These are phyloP conservation scores for Ceratobasidium sp. DNA, from an alignment of 1,284 basidiomycete genomes.

Conservation along the genomic window DNA sequence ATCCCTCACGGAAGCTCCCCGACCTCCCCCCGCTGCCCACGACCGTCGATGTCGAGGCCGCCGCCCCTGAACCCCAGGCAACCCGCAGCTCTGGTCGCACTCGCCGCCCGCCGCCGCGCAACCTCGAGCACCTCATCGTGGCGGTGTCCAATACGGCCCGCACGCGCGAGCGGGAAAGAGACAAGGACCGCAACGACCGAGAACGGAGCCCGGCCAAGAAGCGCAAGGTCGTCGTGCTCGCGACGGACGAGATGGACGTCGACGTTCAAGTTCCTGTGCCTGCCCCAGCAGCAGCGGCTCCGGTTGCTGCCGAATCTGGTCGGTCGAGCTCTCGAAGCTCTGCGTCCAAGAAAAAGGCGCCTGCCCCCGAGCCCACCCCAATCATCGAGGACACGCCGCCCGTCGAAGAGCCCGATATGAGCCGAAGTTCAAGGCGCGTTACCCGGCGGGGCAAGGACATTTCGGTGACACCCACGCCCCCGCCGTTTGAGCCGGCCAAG, in stretches of 20 bases:
- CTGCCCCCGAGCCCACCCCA: background rate
- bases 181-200: slow-evolving; percentile 31
- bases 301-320: slow-evolving; percentile 14
- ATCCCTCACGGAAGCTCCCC: slow-evolving; percentile 22
- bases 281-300: background rate
- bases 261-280: slow-evolving; percentile 1
- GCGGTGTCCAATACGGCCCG: slow-evolving; percentile 35
- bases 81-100: slow-evolving; percentile 37
- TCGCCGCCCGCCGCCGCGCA: slow-evolving; percentile 33
- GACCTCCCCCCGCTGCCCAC: slow-evolving; percentile 26
- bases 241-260: slow-evolving; percentile 28
- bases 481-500: slow-evolving; percentile 4
- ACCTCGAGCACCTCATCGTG: slow-evolving; percentile 39
- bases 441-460: slow-evolving; percentile 26
- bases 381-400: slow-evolving; percentile 13
- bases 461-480: slow-evolving; percentile 29
- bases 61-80: slow-evolving; percentile 17
- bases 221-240: slow-evolving; percentile 35
- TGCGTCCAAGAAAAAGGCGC: slow-evolving; percentile 20
- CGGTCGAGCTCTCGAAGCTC: slow-evolving; percentile 12
- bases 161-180: slow-evolving; percentile 19
- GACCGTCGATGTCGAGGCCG: slow-evolving; percentile 1
- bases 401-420: slow-evolving; percentile 3
- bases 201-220: slow-evolving; percentile 36
- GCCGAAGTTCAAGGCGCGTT: slow-evolving; percentile 1